Conservation (phyloP, 192 early-diverging fungal species). For the Phlyctochytrium bullatum region DNA sequence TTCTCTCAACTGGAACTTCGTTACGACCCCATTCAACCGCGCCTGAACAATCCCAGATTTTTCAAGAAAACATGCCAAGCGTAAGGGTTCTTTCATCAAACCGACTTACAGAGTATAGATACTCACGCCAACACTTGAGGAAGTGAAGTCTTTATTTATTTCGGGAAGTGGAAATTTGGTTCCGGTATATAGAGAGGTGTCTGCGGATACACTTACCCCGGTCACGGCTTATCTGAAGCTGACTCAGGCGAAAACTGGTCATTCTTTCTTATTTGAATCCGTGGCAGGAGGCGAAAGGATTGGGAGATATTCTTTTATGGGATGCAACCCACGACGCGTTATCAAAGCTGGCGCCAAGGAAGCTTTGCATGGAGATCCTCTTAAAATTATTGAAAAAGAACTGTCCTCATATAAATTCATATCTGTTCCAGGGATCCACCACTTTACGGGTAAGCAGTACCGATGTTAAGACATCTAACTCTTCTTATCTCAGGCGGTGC, state of each 20-base stretch:
- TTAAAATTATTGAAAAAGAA: constrained; percentile 82
- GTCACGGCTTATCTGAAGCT: constrained; percentile 94
- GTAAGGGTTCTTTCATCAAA: not conserved
- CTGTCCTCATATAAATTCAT: constrained; percentile 75
- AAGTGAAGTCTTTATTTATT: constrained; percentile 17
- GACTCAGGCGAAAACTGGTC: constrained; percentile 54
- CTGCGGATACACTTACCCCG: constrained; percentile 92
- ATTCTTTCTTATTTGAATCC: constrained; percentile 96
- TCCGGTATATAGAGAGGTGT: constrained; percentile 85
- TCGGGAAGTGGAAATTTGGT: constrained; percentile 29
- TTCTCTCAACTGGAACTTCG: constrained; percentile 29
- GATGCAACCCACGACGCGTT: constrained; percentile 86
- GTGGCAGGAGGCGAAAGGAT: constrained; percentile 92
- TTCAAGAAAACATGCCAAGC: not conserved
- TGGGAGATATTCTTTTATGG: constrained; percentile 95
- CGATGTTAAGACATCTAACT: not conserved
- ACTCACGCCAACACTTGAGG: constrained; percentile 26
- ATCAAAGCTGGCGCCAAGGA: constrained; percentile 74
- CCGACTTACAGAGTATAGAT: not conserved
- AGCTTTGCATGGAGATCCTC: constrained; percentile 76
- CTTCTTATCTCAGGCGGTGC: constrained; percentile 73
- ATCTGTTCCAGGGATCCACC: constrained; percentile 75
- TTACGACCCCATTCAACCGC: not conserved
- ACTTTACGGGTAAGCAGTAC: constrained; percentile 69
- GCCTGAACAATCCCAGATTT: not conserved